These are phyloP conservation scores for Sporothrix luriei DNA, from an alignment of 2,329 filamentous ascomycete genomes.

Conservation along the genomic window DNA sequence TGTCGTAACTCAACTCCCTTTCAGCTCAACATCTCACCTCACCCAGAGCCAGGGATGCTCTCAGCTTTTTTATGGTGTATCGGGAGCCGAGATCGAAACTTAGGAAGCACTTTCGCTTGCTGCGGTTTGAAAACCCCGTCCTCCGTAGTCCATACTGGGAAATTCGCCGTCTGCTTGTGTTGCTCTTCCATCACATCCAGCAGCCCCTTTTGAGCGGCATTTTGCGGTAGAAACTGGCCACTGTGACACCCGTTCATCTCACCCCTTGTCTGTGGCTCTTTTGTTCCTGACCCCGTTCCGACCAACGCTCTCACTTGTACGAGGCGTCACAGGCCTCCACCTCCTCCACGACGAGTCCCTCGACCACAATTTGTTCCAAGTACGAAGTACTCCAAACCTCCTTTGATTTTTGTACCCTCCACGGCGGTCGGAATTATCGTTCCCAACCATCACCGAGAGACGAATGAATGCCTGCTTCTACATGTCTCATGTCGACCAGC, in stretches of 20 bases:
- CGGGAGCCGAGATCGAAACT: neutral
- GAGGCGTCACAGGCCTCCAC: neutral
- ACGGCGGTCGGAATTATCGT: neutral
- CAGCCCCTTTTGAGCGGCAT: neutral
- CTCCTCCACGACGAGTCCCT: too few species aligned
- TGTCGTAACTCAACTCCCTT: neutral
- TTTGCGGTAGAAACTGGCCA: neutral
- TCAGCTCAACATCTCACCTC: neutral
- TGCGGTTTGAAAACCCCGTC: neutral
- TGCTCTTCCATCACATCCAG: neutral
- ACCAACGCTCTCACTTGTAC: neutral
- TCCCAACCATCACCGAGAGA: neutral
- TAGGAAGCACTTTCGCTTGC: neutral
- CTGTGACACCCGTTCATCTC: slow-evolving; percentile 17
- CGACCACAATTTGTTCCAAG: too few species aligned
- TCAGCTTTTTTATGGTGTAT: neutral
- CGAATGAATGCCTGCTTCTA: neutral
- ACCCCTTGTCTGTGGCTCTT: neutral
- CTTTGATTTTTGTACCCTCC: neutral
- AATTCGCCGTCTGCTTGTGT: neutral
- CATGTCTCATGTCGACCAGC: slow-evolving; percentile 18
- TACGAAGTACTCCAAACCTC: neutral
- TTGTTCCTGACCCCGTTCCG: neutral
- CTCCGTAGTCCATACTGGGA: neutral
- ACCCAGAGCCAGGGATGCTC: slow-evolving; percentile 11